Percentiles rank a stretch among this genome's conserved stretches.
Conservation (phyloP, 73 alveolate genomes). For the Tetrahymena malaccensis region DNA sequence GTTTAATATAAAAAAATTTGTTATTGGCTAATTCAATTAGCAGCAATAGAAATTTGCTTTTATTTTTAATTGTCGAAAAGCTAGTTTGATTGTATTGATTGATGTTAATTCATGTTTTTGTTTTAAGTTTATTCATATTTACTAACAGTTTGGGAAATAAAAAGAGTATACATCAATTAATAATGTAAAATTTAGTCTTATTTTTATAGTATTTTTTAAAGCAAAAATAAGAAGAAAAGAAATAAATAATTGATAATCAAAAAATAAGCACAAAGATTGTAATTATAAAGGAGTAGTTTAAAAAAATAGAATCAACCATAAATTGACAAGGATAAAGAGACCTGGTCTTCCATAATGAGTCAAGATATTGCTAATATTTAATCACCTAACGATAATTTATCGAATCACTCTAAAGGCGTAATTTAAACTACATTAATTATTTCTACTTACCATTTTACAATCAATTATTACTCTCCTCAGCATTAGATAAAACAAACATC, state of each 20-base stretch:
- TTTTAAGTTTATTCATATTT: background rate
- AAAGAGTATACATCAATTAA: background rate
- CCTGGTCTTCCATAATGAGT: background rate
- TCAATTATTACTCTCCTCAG: background rate
- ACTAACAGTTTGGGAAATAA: background rate
- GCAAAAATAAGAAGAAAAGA: background rate
- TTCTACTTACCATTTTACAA: background rate
- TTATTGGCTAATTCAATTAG: background rate
- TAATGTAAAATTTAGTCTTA: background rate
- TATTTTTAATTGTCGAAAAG: background rate
- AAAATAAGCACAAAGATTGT: background rate
- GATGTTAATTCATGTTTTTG: background rate
- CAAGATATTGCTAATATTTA: background rate
- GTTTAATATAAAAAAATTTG: too few relatives aligned
- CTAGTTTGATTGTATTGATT: background rate
- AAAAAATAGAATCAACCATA: background rate
- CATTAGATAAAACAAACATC: background rate
- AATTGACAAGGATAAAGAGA: background rate
- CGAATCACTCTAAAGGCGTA: background rate
- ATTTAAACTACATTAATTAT: background rate
- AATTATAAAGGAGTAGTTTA: background rate
- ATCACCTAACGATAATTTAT: background rate
- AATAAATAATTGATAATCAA: background rate
- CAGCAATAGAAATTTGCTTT: background rate
- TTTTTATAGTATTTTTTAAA: background rate